A percentile compares a stretch with the other conserved stretches of the same genome.
Conservation (phyloP, 164 flowering plant genomes). For the Nelumbo lutea region DNA sequence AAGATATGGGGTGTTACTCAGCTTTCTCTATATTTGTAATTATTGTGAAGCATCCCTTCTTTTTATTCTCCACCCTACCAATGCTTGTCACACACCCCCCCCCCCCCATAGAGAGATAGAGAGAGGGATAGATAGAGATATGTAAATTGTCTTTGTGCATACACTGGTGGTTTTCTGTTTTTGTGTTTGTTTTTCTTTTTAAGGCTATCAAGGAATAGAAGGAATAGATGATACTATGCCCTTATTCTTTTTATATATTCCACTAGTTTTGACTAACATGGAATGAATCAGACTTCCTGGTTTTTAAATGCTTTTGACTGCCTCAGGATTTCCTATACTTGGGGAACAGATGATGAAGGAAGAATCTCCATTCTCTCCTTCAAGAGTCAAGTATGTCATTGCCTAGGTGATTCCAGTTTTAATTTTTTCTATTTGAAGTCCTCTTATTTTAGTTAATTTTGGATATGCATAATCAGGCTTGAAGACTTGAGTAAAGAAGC, state of each 20-base stretch:
- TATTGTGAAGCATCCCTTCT: background rate
- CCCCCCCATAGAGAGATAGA: too few relatives aligned
- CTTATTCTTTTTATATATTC: too few relatives aligned
- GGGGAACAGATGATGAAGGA: slow-evolving; percentile 53
- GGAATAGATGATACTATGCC: too few relatives aligned
- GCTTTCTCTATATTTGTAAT: too few relatives aligned
- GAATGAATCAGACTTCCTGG: background rate
- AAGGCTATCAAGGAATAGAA: too few relatives aligned
- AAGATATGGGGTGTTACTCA: too few relatives aligned
- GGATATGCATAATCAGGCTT: slow-evolving; percentile 32
- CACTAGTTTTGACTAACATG: too few relatives aligned
- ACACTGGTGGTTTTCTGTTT: too few relatives aligned
- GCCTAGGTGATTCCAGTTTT: background rate
- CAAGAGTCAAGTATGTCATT: slow-evolving; percentile 61
- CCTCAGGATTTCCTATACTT: slow-evolving; percentile 36
- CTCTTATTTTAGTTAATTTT: slow-evolving; percentile 11
- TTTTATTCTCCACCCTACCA: background rate
- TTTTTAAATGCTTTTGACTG: slow-evolving; percentile 12
- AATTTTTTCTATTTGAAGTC: background rate
- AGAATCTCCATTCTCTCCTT: slow-evolving; percentile 55
- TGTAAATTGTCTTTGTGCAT: too few relatives aligned
- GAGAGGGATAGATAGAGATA: too few relatives aligned
- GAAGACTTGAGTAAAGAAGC: slow-evolving; percentile 57
- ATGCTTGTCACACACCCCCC: too few relatives aligned
- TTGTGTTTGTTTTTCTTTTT: too few relatives aligned